Conservation (phyloP, 306 rosid genomes). For the Chamaecrista fasciculata region DNA sequence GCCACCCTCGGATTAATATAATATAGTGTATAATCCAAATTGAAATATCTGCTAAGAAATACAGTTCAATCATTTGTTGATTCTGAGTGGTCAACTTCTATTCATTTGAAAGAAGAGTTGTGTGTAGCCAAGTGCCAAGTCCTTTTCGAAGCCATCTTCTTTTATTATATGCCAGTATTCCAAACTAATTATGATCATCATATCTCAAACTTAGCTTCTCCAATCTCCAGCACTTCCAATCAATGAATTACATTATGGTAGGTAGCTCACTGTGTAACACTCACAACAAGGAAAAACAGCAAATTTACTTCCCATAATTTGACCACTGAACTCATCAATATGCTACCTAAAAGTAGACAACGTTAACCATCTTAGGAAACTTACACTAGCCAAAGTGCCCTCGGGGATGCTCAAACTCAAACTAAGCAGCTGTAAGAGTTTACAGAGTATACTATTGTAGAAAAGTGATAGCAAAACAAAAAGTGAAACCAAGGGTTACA, state of each 20-base stretch:
- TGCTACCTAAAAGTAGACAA: neutral
- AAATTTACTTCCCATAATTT: neutral
- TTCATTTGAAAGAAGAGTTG: neutral
- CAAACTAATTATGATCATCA: no score
- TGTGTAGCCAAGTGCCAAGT: neutral
- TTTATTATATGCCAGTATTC: no score
- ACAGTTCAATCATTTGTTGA: neutral
- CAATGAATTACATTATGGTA: neutral
- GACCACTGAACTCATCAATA: neutral
- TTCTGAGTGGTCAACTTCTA: neutral
- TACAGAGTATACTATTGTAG: neutral
- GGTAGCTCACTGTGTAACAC: neutral
- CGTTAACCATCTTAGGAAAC: neutral
- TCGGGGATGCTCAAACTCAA: neutral
- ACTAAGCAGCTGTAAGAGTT: neutral
- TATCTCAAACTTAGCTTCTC: no score
- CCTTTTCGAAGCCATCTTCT: no score
- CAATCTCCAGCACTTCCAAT: neutral
- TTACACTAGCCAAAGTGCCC: neutral
- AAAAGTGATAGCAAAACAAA: neutral
- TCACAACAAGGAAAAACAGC: neutral
- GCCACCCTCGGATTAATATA: neutral
- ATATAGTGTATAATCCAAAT: neutral
- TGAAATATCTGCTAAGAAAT: slow-evolving; percentile 10
- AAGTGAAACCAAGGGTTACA: neutral